Percentiles rank a stretch among this genome's conserved stretches.
Conservation (phyloP, 352 stramenopile species). For the Pythium folliculosum region DNA sequence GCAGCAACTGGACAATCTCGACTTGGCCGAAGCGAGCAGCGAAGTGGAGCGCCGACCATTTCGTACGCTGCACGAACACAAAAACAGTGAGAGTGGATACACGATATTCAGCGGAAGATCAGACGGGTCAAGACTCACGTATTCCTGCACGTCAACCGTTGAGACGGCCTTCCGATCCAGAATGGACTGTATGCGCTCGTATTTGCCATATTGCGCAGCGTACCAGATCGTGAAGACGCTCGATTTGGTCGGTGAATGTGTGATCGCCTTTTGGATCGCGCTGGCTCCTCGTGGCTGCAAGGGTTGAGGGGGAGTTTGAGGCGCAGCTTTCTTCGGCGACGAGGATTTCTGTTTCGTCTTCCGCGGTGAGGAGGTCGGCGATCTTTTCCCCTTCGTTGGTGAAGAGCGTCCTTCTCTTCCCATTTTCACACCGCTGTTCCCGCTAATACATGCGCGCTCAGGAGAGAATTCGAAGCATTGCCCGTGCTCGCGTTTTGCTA, state of each 20-base stretch:
- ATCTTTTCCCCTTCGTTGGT: background rate
- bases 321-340: background rate
- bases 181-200: slow-evolving; percentile 49
- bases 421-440: background rate
- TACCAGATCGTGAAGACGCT: slow-evolving; percentile 81
- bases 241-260: background rate
- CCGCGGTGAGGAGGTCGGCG: slow-evolving; percentile 2
- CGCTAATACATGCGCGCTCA: background rate
- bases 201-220: slow-evolving; percentile 58
- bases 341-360: slow-evolving; percentile 4
- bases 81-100: background rate
- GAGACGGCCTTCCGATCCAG: slow-evolving; percentile 40
- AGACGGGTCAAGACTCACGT: slow-evolving; percentile 29
- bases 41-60: slow-evolving; percentile 66
- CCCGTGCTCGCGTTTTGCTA: background rate
- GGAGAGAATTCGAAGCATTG: background rate
- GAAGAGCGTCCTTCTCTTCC: background rate
- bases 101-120: background rate
- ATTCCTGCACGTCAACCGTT: slow-evolving; percentile 57
- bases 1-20: slow-evolving; percentile 46
- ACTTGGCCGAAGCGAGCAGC: slow-evolving; percentile 56
- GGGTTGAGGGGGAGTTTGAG: background rate
- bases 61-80: slow-evolving; percentile 37
- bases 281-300: background rate
- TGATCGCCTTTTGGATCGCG: slow-evolving; percentile 16